Evolutionary conservation across 2,329 filamentous ascomycete genomes (phyloP), one percentile per base, ranked within the genome.

Genomic region (Tolypocladium cylindrosporum): DNA sequence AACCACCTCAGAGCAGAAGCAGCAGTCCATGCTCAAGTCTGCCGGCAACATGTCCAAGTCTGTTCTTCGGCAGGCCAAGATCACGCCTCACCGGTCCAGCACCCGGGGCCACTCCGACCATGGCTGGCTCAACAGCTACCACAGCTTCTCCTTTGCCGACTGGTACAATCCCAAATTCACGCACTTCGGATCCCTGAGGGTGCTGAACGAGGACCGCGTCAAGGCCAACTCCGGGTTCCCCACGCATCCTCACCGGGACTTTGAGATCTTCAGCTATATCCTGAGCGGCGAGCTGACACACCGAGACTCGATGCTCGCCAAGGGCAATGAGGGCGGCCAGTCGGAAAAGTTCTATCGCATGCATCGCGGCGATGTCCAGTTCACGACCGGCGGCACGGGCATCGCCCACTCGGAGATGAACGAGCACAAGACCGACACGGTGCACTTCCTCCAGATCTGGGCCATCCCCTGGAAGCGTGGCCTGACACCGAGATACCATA

Each of bases 371-470:
- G 90, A 95, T 70, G 89, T 96, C 51, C 91, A 96, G 68, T 96
- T 95, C 72, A 96, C 91, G 11, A 91, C 87, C 16, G 91, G 89
- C n/a, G 91, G 91, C 57, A 91, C 84, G 6, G 85, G 85, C 65
- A 83, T 96, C 66, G 83, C 90, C 1, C 90, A 96, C 72, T 89
- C 85, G 9, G 91, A 96, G 74, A 85, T 87, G 74, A 94, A 93
- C 72, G 86, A 94, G 73, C 85, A 90, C 69, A 70, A 75, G 56
- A 74, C 80, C 16, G 83, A 89, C 51, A 84, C 87, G 31, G 88
- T 90, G 14, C 90, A 95, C 69, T 95, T 95, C 68, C 75, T 96
- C 40, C 91, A 96, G 73, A 95, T 96, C 65, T 96, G 90, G 91
- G 90, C 87, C 1, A 77, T 90, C 55, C 90, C 90, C 0, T 92